A percentile compares a stretch with the other conserved stretches of the same genome.
Conservation (phyloP, 169 alveolate species). For the Plasmodium gaboni region DNA sequence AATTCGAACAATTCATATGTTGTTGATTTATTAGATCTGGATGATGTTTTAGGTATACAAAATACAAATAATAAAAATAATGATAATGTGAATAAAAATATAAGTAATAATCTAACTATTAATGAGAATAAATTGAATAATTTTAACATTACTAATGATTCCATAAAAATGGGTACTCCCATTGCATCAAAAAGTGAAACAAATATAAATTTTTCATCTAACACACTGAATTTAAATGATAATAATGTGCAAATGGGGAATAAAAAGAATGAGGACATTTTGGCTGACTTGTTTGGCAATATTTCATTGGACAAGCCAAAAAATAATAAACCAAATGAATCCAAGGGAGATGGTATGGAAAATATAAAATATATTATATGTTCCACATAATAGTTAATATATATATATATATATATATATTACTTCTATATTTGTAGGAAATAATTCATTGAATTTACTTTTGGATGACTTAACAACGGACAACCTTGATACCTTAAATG, state of each 20-base stretch:
- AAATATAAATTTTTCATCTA: neutral
- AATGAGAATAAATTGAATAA: neutral
- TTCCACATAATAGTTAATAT: neutral
- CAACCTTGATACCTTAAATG: slow-evolving; percentile 29
- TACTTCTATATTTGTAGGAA: slow-evolving; percentile 4
- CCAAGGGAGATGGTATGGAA: neutral
- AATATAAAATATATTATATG: too few species aligned
- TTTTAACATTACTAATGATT: slow-evolving; percentile 12
- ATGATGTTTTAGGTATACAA: slow-evolving; percentile 70
- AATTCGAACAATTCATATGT: slow-evolving; percentile 1
- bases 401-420: neutral
- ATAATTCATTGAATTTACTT: slow-evolving; percentile 30
- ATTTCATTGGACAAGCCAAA: slow-evolving; percentile 63
- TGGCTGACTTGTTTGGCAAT: slow-evolving; percentile 70
- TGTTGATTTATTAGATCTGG: slow-evolving; percentile 57
- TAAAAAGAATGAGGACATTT: slow-evolving; percentile 76
- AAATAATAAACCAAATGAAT: slow-evolving; percentile 4
- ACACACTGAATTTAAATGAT: neutral
- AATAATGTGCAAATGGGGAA: slow-evolving; percentile 4
- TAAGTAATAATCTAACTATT: neutral
- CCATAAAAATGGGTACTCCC: neutral
- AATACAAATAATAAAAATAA: neutral
- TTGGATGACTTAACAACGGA: slow-evolving; percentile 26
- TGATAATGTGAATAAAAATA: neutral
- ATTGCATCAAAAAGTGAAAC: neutral